These are phyloP conservation scores for Salix suchowensis DNA, from an alignment of 345 rosid genomes.

Conservation along the genomic window DNA sequence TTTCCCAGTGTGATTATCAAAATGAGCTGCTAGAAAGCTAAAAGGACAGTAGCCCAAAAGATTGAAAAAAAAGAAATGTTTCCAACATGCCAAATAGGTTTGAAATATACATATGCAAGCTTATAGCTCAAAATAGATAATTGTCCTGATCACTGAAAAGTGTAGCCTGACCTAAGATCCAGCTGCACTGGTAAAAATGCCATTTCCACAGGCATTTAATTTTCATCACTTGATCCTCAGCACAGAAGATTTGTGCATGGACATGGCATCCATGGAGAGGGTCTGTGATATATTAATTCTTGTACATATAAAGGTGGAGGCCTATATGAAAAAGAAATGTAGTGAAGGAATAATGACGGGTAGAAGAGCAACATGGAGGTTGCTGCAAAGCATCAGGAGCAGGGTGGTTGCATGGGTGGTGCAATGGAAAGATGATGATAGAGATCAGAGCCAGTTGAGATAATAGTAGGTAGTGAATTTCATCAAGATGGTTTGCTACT, in stretches of 20 bases:
- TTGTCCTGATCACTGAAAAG: conserved; percentile 48
- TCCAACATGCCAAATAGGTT: background rate
- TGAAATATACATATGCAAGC: background rate
- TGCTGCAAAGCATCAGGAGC: too few species aligned
- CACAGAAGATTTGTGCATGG: conserved; percentile 38
- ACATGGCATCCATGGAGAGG: conserved; percentile 56
- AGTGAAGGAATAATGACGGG: too few species aligned
- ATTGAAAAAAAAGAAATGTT: background rate
- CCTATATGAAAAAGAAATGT: too few species aligned
- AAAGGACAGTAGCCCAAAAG: conserved; percentile 10
- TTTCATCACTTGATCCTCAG: conserved; percentile 41
- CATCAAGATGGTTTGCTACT: too few species aligned
- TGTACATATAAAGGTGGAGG: too few species aligned
- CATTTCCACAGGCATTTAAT: conserved; percentile 45
- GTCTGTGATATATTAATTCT: conserved; percentile 42
- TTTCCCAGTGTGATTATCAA: conserved; percentile 1
- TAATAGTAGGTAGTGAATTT: too few species aligned
- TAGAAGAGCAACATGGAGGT: too few species aligned
- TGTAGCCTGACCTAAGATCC: conserved; percentile 40
- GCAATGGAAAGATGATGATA: too few species aligned
- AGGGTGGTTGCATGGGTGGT: too few species aligned
- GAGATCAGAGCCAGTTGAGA: too few species aligned
- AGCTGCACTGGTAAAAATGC: conserved; percentile 43
- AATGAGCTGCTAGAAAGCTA: conserved; percentile 6
- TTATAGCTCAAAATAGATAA: conserved; percentile 18